Conservation (phyloP, 345 rosid genomes). For the Limnanthes douglasii region DNA sequence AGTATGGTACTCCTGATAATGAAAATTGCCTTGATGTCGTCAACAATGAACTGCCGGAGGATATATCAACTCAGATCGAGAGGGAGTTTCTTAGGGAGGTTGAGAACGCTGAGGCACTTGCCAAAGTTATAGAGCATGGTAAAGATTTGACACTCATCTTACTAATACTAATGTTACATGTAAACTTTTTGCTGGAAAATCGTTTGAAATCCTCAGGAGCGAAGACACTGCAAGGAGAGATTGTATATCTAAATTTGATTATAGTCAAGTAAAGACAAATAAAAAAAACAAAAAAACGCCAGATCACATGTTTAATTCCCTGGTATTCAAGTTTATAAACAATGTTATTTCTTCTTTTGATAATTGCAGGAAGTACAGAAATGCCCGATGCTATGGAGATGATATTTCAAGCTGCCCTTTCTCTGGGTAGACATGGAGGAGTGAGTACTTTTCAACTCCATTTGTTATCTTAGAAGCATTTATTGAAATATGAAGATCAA, state of each 20-base stretch:
- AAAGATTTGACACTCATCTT: conserved; percentile 9
- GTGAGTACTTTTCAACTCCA: conserved; percentile 36
- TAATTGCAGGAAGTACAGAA: conserved; percentile 41
- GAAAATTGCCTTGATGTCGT: conserved; percentile 20
- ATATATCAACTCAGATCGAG: conserved; percentile 45
- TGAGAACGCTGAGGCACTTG: conserved; percentile 78
- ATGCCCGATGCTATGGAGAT: conserved; percentile 99
- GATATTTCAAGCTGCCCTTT: conserved; percentile 83
- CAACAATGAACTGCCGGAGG: conserved; percentile 24
- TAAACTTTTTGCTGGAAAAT: too few species aligned
- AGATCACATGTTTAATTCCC: neutral
- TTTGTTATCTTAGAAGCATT: too few species aligned
- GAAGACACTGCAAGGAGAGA: too few species aligned
- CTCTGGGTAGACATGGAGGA: conserved; percentile 61
- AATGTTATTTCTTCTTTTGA: conserved; percentile 1
- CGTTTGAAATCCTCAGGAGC: too few species aligned
- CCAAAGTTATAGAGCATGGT: conserved; percentile 68
- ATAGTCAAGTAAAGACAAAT: too few species aligned
- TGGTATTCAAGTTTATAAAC: conserved; percentile 5
- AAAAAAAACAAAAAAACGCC: too few species aligned
- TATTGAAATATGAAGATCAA: too few species aligned
- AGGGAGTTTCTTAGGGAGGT: conserved; percentile 68
- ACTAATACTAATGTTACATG: neutral
- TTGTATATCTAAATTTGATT: too few species aligned
- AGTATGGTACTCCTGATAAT: conserved; percentile 23